A percentile compares a stretch with the other conserved stretches of the same genome.
These are phyloP conservation scores for Syzygium aromaticum DNA, from an alignment of 345 rosid genomes.

Conservation along the genomic window DNA sequence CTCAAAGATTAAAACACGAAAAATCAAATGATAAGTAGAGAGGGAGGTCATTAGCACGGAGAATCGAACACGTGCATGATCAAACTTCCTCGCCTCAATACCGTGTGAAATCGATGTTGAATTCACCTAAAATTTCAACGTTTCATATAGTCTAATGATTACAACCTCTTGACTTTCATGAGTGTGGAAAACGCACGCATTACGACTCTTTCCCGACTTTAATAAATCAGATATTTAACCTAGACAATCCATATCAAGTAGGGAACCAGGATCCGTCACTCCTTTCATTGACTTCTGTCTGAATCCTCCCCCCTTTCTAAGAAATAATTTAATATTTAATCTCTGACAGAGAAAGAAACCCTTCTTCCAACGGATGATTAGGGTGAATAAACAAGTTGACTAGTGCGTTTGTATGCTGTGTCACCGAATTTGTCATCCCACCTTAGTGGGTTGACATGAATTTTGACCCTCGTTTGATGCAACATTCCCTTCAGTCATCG, in stretches of 20 bases:
- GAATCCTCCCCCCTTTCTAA: not conserved
- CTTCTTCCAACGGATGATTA: conserved; percentile 7
- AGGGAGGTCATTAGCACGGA: not conserved
- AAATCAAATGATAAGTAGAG: not conserved
- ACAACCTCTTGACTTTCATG: not conserved
- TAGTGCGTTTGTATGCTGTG: conserved; percentile 24
- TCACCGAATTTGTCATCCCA: conserved; percentile 16
- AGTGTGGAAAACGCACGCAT: not conserved
- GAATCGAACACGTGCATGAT: not conserved
- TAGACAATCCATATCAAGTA: not conserved
- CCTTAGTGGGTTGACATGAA: conserved; percentile 39
- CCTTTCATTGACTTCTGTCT: conserved; percentile 16
- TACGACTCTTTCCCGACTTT: not conserved
- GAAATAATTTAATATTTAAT: not conserved
- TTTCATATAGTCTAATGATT: not conserved
- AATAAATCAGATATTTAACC: not conserved
- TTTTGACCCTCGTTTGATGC: conserved; percentile 31
- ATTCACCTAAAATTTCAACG: not conserved
- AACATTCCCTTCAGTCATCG: conserved; percentile 28
- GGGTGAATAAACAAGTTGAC: conserved; percentile 16
- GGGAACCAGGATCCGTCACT: not conserved
- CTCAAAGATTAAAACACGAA: not conserved
- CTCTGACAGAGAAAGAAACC: not conserved
- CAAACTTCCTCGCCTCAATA: not conserved
- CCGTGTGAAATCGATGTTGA: not conserved